Evolutionary conservation across 192 early-diverging fungal species (phyloP), one percentile per base, ranked within the genome.

Genomic region (Dissophora globulifera): DNA sequence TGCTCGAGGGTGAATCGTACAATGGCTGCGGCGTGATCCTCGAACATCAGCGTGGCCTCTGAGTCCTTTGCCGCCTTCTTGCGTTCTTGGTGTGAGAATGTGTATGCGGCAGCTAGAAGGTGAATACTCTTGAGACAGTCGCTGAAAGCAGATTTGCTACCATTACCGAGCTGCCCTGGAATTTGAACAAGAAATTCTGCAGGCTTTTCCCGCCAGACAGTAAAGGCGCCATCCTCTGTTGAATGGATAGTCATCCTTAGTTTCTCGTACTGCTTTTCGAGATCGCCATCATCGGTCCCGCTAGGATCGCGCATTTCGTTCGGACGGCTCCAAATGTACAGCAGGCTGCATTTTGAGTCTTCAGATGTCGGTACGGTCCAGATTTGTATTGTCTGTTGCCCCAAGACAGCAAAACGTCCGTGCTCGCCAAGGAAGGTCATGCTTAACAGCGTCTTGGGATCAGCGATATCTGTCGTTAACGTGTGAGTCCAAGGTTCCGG

Each of bases 401-500:
- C 71, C 10, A 52, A 41, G 10, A 75, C 50, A 4, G 45, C 62
- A n/a, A 75, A 75, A 4, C 71, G 62, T 4, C 35, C 56, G 17
- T n/a, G n/a, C n/a, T n/a, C n/a, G n/a, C n/a, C n/a, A n/a, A n/a
- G n/a, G n/a, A n/a, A n/a, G n/a, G n/a, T n/a, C n/a, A n/a, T n/a
- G n/a, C n/a, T n/a, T n/a, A n/a, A n/a, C n/a, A n/a, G n/a, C n/a
- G n/a, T n/a, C n/a, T n/a, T n/a, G n/a, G n/a, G n/a, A n/a, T n/a
- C n/a, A n/a, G n/a, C n/a, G n/a, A n/a, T n/a, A n/a, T n/a, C n/a
- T n/a, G n/a, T n/a, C n/a, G n/a, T n/a, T n/a, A n/a, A n/a, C n/a
- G n/a, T n/a, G 12, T 62, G 71, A 62, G 66, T 60, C 71, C 71
- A 75, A 0, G 71, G 71, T 26, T 75, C 71, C 5, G 71, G 71